Evolutionary conservation across 2,329 filamentous ascomycete genomes (phyloP), one percentile per base, ranked within the genome.

Genomic region (Fusarium goolgardi): DNA sequence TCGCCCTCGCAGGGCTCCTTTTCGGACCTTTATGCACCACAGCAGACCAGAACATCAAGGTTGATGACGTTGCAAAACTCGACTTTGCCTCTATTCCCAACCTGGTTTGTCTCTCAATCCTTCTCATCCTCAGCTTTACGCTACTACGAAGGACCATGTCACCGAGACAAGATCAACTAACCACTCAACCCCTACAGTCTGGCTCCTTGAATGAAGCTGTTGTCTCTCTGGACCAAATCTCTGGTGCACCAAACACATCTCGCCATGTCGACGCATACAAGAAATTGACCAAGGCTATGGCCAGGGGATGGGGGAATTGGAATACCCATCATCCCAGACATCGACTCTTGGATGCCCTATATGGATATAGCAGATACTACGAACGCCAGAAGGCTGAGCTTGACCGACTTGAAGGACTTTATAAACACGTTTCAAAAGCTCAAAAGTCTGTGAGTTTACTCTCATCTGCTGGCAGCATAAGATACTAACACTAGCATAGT

Each of bases 281-380:
- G 15, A 72, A 66, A 18, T 57, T 82, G 4, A 52, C 79, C 18
- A 61, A 67, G n/a, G 64, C 70, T 4, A 55, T 82, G 66, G 64
- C 58, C 27, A 74, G 64, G 31, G 68, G 69, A 1, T 71, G 73
- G 7, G 78, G 79, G 0, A 71, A 45, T 7, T 80, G 78, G 76
- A 76, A 76, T 29, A 55, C 67, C 3, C 76, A 76, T 15, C 81
- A 82, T 34, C 76, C 79, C 1, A 75, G 80, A 3, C 72, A 81
- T 56, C 77, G 81, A 0, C 72, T 83, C 0, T 72, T 83, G 0
- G 79, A 82, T 39, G 79, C 81, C 0, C 66, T 83, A 0, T 74
- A 78, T 37, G 80, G 77, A 1, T 82, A 79, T 47, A 59, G 64
- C 5, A 76, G 64, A 7, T 81, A 82, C 27, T 71, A 75, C 21